phyloP scores from a whole-genome alignment of 768 basidiomycete genomes.

The Suillus occidentalis region DNA sequence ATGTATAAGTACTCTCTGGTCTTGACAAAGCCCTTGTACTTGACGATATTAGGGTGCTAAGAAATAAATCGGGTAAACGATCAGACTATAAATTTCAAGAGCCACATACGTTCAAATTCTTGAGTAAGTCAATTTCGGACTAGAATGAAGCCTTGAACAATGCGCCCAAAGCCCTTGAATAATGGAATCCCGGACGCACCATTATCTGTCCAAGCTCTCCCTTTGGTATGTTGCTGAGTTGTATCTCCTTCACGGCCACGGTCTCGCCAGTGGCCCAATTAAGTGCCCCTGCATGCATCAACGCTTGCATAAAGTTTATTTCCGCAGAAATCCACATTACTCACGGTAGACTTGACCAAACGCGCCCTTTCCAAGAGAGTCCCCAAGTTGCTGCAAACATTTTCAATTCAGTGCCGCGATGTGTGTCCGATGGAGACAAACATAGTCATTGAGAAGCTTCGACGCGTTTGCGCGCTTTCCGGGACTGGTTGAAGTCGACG shows the following conservation, averaged over 20 bases:
- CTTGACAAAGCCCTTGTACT: constrained; percentile 98
- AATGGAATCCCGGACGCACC: constrained; percentile 46
- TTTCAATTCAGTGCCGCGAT: constrained; percentile 9
- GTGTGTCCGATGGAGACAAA: constrained; percentile 30
- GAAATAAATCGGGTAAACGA: constrained; percentile 16
- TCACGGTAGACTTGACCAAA: constrained; percentile 96
- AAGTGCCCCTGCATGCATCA: constrained; percentile 59
- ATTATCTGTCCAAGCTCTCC: constrained; percentile 95
- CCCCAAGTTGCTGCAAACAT: constrained; percentile 80
- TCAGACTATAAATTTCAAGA: constrained; percentile 6
- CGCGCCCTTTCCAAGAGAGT: constrained; percentile 94
- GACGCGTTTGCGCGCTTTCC: constrained; percentile 37
- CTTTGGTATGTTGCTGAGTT: constrained; percentile 90
- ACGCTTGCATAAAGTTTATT: constrained; percentile 9
- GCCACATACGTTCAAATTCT: constrained; percentile 84
- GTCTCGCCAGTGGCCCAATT: constrained; percentile 98
- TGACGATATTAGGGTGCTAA: constrained; percentile 96
- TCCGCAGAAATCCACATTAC: constrained; percentile 31
- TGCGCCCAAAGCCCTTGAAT: constrained; percentile 1
- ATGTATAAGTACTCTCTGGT: constrained; percentile 94
- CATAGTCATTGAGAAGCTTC: constrained; percentile 67
- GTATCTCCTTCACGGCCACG: constrained; percentile 98
- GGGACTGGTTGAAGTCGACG: constrained; percentile 21
- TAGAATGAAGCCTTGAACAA: constrained; percentile 30
- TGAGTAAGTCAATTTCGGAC: constrained; percentile 97